These are phyloP conservation scores for Cladosporium sp. DNA, from an alignment of 2,329 filamentous ascomycete genomes.

Conservation along the genomic window DNA sequence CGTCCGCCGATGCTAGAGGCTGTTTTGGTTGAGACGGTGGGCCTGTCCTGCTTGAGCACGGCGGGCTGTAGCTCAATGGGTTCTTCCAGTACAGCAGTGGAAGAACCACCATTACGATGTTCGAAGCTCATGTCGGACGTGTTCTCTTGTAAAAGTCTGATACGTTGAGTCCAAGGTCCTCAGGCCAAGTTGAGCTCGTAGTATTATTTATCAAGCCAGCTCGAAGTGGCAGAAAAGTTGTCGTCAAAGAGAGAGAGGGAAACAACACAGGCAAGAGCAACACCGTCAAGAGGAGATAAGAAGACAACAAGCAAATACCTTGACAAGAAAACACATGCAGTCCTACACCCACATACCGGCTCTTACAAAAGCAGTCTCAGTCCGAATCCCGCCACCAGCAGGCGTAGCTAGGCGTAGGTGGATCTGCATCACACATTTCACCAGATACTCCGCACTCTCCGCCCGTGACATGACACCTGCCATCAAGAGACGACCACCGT, in stretches of 20 bases:
- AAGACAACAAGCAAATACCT: not conserved
- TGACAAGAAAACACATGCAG: not conserved
- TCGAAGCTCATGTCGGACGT: slow-evolving; percentile 21
- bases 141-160: not conserved
- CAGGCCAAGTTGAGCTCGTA: not conserved
- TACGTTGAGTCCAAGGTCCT: not conserved
- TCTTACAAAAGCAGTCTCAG: not conserved
- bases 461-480: not conserved
- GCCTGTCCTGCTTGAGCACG: slow-evolving; percentile 21
- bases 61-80: slow-evolving; percentile 31
- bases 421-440: not conserved
- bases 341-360: not conserved
- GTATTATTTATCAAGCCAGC: not conserved
- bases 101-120: slow-evolving; percentile 28
- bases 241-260: not conserved
- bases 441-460: too few species aligned
- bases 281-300: not conserved
- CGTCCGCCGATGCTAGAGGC: slow-evolving; percentile 24
- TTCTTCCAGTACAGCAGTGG: slow-evolving; percentile 30
- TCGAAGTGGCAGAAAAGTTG: not conserved
- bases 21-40: slow-evolving; percentile 21
- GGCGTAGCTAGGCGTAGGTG: not conserved
- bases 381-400: not conserved
- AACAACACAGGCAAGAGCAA: not conserved
- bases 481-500: not conserved